phyloP scores from a whole-genome alignment of 1,284 basidiomycete genomes.

The Apiotrichum gracile region DNA sequence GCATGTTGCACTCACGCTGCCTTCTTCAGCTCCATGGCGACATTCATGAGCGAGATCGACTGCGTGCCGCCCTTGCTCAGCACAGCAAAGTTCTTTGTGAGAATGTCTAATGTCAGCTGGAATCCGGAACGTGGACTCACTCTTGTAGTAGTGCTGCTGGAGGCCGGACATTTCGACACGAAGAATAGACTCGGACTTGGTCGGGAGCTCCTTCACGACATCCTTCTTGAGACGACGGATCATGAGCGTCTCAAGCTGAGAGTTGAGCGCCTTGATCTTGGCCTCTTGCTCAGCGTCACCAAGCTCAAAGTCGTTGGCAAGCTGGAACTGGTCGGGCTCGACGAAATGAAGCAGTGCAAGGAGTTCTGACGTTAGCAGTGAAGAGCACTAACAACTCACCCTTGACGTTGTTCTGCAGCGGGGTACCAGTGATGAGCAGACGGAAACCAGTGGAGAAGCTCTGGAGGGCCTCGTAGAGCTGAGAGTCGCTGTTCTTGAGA shows the following conservation, averaged over 20 bases:
- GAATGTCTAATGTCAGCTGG: slow-evolving; percentile 56
- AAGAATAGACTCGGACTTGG: slow-evolving; percentile 96
- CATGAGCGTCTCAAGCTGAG: slow-evolving; percentile 88
- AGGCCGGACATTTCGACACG: slow-evolving; percentile 96
- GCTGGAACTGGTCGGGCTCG: slow-evolving; percentile 88
- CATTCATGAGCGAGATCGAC: slow-evolving; percentile 89
- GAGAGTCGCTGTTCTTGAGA: slow-evolving; percentile 95
- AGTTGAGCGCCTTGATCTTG: slow-evolving; percentile 92
- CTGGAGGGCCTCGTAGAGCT: slow-evolving; percentile 88
- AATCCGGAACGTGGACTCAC: slow-evolving; percentile 18
- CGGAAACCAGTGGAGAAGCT: slow-evolving; percentile 86
- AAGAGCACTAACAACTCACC: no score
- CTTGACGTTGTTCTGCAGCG: slow-evolving; percentile 98
- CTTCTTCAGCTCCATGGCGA: slow-evolving; percentile 95
- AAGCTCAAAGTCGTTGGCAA: slow-evolving; percentile 92
- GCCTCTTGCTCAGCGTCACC: slow-evolving; percentile 85
- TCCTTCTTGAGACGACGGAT: slow-evolving; percentile 91
- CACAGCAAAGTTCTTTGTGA: slow-evolving; percentile 94
- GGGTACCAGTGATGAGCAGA: slow-evolving; percentile 95
- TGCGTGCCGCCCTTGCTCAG: slow-evolving; percentile 80
- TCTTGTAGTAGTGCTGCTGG: slow-evolving; percentile 99
- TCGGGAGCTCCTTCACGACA: slow-evolving; percentile 93
- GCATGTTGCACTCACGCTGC: no score
- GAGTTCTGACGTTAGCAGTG: no score
- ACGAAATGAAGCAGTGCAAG: slow-evolving; percentile 97